Percentiles rank a stretch among this genome's conserved stretches.
phyloP scores from a whole-genome alignment of 2,329 filamentous ascomycete genomes.

The Aspergillus sp. region DNA sequence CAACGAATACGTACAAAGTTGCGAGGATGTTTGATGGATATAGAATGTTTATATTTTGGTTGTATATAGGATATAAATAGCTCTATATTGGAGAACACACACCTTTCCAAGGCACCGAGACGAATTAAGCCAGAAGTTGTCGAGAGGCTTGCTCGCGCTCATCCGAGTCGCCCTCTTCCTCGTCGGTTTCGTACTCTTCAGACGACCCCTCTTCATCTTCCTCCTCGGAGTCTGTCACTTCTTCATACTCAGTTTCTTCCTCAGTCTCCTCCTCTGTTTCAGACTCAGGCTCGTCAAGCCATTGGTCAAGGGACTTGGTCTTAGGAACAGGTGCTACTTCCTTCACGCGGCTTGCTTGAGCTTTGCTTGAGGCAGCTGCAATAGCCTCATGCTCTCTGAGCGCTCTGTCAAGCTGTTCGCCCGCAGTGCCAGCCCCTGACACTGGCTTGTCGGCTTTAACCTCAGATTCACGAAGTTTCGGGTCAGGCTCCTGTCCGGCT shows the following conservation, averaged over 20 bases:
- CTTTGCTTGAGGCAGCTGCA: constrained; percentile 19
- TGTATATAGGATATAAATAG: neutral
- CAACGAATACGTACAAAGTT: neutral
- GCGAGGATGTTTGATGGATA: neutral
- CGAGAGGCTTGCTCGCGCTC: constrained; percentile 41
- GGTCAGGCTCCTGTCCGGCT: constrained; percentile 75
- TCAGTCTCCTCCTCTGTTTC: constrained; percentile 54
- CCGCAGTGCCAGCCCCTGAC: constrained; percentile 37
- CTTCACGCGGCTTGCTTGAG: constrained; percentile 15
- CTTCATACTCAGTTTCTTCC: constrained; percentile 50
- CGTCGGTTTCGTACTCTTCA: constrained; percentile 55
- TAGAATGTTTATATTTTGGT: neutral
- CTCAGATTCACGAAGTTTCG: constrained; percentile 65
- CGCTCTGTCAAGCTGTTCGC: constrained; percentile 43
- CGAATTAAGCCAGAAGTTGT: constrained; percentile 14
- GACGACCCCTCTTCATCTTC: constrained; percentile 52
- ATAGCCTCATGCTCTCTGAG: constrained; percentile 42
- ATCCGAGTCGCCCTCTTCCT: constrained; percentile 48
- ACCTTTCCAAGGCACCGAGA: neutral
- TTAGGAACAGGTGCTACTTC: constrained; percentile 40
- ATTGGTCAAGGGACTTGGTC: constrained; percentile 86
- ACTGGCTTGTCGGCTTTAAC: constrained; percentile 36
- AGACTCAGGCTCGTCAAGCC: constrained; percentile 68
- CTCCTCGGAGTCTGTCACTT: constrained; percentile 53
- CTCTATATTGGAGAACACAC: neutral